These are phyloP conservation scores for Dioscorea zingiberensis DNA, from an alignment of 106 monocot species.

Conservation along the genomic window DNA sequence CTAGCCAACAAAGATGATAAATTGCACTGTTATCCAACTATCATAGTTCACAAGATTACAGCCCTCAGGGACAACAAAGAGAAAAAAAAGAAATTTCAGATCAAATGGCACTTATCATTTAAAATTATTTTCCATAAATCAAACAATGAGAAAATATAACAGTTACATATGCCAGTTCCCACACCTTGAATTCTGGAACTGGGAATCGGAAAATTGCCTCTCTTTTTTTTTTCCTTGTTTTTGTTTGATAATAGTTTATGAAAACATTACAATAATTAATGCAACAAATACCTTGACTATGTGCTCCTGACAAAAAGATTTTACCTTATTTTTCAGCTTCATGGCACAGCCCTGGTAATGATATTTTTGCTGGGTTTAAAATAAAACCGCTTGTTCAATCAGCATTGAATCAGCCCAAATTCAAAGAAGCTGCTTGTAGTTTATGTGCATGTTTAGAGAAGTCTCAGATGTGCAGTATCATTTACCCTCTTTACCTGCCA, in stretches of 20 bases:
- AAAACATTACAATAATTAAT: background rate
- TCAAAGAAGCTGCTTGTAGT: too few relatives aligned
- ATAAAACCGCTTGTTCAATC: background rate
- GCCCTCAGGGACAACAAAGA: too few relatives aligned
- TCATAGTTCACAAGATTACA: too few relatives aligned
- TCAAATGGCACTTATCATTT: too few relatives aligned
- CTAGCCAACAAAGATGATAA: too few relatives aligned
- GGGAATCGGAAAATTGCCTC: background rate
- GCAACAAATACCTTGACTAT: background rate
- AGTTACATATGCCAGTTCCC: conserved; percentile 1
- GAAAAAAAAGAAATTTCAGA: too few relatives aligned
- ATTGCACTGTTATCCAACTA: too few relatives aligned
- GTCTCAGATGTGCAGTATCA: conserved; percentile 95
- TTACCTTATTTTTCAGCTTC: background rate
- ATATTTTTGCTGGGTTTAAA: background rate
- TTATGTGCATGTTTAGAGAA: conserved; percentile 39
- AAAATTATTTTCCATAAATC: too few relatives aligned
- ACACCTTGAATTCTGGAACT: conserved; percentile 1
- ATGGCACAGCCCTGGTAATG: background rate
- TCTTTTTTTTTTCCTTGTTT: too few relatives aligned
- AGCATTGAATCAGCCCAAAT: too few relatives aligned
- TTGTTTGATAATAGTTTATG: too few relatives aligned
- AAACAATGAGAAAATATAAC: too few relatives aligned
- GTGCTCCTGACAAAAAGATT: background rate
- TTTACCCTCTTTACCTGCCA: conserved; percentile 91